Evolutionary conservation across 495 filamentous ascomycete genomes (phyloP).

Genomic region (Penicillium paradoxum): DNA sequence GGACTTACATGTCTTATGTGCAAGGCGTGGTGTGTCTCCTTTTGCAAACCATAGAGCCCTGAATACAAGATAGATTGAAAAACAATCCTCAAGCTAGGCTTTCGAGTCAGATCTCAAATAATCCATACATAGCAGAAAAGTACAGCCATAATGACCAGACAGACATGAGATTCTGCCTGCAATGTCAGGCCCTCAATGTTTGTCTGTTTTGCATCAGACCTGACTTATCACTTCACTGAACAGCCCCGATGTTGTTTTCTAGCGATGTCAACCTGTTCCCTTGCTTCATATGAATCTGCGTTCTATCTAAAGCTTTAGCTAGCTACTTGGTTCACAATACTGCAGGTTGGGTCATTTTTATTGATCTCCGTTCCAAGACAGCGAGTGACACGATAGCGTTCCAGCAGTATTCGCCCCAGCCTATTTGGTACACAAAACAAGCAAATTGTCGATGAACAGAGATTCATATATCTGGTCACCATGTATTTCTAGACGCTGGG

Average conservation of each 20-base stretch:
- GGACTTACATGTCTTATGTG: background rate
- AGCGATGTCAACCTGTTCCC: background rate
- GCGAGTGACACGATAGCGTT: background rate
- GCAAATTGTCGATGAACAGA: too few relatives aligned
- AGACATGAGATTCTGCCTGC: slow-evolving; percentile 14
- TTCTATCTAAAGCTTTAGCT: background rate
- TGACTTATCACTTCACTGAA: slow-evolving; percentile 1
- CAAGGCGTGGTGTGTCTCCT: too few relatives aligned
- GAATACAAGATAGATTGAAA: too few relatives aligned
- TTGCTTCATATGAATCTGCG: background rate
- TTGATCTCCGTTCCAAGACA: background rate
- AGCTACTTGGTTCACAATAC: background rate
- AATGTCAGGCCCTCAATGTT: slow-evolving; percentile 8
- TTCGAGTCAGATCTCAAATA: too few relatives aligned
- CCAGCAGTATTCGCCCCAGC: background rate
- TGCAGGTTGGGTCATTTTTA: background rate
- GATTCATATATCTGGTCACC: background rate
- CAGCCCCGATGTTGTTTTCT: background rate
- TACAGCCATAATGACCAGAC: too few relatives aligned
- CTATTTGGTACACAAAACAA: background rate
- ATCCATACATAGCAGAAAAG: too few relatives aligned
- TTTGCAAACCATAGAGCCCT: too few relatives aligned
- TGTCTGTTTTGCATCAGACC: slow-evolving; percentile 13
- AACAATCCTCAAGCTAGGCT: too few relatives aligned
- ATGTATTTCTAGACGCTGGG: background rate